These are phyloP conservation scores for Juncus inflexus DNA, from an alignment of 176 grass and related monocot species.

Conservation along the genomic window DNA sequence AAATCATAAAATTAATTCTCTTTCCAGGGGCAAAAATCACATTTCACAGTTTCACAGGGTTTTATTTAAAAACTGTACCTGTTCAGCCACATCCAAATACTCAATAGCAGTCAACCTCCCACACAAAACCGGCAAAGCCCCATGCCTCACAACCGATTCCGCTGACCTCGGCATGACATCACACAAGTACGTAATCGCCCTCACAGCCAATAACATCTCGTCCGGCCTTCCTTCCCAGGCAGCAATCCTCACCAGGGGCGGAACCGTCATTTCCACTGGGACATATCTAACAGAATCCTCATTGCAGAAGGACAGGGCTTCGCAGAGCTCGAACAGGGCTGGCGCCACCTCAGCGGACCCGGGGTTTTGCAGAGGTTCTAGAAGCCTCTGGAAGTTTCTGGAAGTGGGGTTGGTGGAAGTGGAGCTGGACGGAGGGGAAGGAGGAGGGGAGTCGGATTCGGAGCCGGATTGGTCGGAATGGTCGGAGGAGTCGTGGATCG, in stretches of 20 bases:
- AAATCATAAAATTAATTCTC: neutral
- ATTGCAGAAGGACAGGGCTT: conserved; percentile 82
- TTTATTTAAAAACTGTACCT: conserved; percentile 36
- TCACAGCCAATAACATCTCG: conserved; percentile 67
- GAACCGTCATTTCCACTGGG: conserved; percentile 51
- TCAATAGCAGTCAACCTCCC: conserved; percentile 58
- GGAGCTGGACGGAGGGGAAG: neutral
- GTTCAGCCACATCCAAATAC: conserved; percentile 89
- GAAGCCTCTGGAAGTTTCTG: conserved; percentile 49
- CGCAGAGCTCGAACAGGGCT: conserved; percentile 77
- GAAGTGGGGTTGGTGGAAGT: neutral
- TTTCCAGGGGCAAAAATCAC: too few species aligned
- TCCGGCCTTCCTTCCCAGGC: conserved; percentile 39
- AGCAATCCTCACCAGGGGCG: conserved; percentile 55
- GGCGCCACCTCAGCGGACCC: conserved; percentile 29
- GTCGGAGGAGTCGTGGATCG: conserved; percentile 12
- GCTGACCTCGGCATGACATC: conserved; percentile 76
- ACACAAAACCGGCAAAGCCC: conserved; percentile 72
- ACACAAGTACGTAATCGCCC: conserved; percentile 89
- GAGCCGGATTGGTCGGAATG: conserved; percentile 16
- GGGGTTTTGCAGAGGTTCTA: conserved; percentile 49
- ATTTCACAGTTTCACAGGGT: neutral
- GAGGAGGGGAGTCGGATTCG: conserved; percentile 10
- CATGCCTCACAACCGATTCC: conserved; percentile 65
- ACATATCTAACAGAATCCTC: conserved; percentile 58